Evolutionary conservation across 2,329 filamentous ascomycete species (phyloP), one percentile per base, ranked within the genome.

Genomic region (Trichoderma sp.): DNA sequence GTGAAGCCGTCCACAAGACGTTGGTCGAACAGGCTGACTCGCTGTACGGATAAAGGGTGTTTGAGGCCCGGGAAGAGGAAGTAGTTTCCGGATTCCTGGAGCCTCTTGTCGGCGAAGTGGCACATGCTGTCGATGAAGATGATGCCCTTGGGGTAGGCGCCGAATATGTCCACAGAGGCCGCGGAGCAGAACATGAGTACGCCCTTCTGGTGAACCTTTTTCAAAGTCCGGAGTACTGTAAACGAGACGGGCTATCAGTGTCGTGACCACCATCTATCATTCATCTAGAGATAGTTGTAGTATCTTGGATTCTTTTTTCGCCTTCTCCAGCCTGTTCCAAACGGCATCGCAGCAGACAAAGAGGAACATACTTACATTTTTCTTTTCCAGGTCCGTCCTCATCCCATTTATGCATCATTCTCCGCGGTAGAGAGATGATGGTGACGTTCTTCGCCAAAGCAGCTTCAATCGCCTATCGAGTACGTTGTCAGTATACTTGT

Each of bases 361-460:
- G 28, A n/a, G 21, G n/a, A 59, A 44, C 5, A 9, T 39, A 48
- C 56, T 19, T 12, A 21, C 26, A 5, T 60, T n/a, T 26, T 19
- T 50, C 3, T 28, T 21, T 14, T 34, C 28, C 34, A 3, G 34
- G 34, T 14, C 34, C 5, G 26, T 21, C 34, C 44, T 39, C 12
- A 5, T 3, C 6, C 30, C 3, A 7, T n/a, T 28, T 12, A 7
- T 6, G 39, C 14, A 30, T 45, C 4, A 51, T 30, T 5, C 21
- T 43, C 57, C 30, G 41, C 10, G 57, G 41, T 19, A 60, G 26
- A 3, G 30, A 60, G 15, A 60, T 60, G 15, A 60, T 60, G 5
- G 30, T 21, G 5, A 45, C 57, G 1, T 60, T 50, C 14, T 50
- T 60, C 5, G 19, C 34, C 1, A 60, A 45, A 0, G 56, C 56